phyloP scores from a whole-genome alignment of 1,284 basidiomycete genomes.

The Exsudoporus floridanus region DNA sequence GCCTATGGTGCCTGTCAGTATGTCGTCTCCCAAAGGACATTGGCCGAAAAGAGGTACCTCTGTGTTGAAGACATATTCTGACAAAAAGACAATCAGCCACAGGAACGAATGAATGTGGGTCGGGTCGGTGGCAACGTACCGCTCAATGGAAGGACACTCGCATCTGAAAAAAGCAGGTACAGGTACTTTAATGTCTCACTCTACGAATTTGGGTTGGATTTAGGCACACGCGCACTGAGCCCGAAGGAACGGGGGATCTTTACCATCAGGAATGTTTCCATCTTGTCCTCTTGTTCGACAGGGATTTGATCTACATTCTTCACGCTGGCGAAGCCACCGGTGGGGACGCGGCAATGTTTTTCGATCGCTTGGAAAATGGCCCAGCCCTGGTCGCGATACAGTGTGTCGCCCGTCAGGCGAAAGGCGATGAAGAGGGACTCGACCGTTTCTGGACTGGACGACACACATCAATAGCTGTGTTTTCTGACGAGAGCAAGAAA shows the following conservation, averaged over 20 bases:
- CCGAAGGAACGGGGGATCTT: conserved; percentile 26
- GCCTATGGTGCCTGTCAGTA: conserved; percentile 41
- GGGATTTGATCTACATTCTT: conserved; percentile 80
- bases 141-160: conserved; percentile 67
- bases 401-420: conserved; percentile 79
- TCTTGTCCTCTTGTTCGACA: conserved; percentile 75
- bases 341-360: conserved; percentile 70
- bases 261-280: conserved; percentile 94
- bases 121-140: conserved; percentile 46
- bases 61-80: conserved; percentile 93
- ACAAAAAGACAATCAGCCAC: conserved; percentile 5
- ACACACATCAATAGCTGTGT: not conserved
- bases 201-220: conserved; percentile 36
- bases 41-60: conserved; percentile 52
- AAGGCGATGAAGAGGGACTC: conserved; percentile 91
- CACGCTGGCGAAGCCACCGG: conserved; percentile 84
- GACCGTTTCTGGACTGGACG: conserved; percentile 82
- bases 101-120: not conserved
- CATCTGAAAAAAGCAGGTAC: conserved; percentile 84
- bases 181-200: conserved; percentile 96
- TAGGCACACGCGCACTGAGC: not conserved
- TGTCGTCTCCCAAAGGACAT: conserved; percentile 40
- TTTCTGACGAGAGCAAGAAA: not conserved
- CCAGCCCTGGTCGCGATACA: conserved; percentile 88
- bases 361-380: conserved; percentile 88